These are phyloP conservation scores for Breviolum minutum DNA, from an alignment of 73 alveolate species.

Conservation along the genomic window DNA sequence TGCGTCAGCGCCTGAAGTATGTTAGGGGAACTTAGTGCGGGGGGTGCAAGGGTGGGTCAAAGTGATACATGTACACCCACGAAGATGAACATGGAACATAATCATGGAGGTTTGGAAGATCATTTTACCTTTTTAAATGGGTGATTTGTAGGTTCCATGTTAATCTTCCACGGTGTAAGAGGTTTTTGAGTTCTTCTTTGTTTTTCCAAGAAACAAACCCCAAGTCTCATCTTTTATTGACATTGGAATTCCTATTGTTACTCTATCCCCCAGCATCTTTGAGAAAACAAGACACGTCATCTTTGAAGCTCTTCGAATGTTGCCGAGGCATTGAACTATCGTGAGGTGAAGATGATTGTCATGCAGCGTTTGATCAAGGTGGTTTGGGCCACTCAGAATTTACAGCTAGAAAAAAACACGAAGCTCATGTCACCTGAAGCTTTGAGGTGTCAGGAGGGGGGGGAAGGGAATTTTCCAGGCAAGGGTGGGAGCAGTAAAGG, in stretches of 20 bases:
- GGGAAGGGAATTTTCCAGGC: neutral
- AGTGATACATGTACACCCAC: no score
- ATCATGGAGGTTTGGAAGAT: no score
- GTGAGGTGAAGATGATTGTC: conserved; percentile 92
- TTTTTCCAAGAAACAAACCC: no score
- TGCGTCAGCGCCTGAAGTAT: conserved; percentile 95
- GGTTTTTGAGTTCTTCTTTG: no score
- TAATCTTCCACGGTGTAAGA: no score
- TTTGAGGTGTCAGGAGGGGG: neutral
- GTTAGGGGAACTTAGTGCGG: neutral
- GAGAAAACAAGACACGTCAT: neutral
- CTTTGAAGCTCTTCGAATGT: neutral
- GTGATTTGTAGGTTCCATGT: no score
- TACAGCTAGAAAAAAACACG: neutral
- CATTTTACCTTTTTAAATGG: no score
- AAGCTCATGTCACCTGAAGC: neutral
- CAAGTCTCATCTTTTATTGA: no score
- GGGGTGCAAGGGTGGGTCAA: no score
- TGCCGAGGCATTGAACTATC: conserved; percentile 83
- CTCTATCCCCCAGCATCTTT: neutral
- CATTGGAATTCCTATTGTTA: no score
- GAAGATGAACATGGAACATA: no score
- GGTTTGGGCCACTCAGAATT: neutral
- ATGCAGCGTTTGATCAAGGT: conserved; percentile 93
- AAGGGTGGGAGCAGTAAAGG: neutral